Percentiles rank a stretch among this genome's conserved stretches.
These are phyloP conservation scores for Gnetum montanum DNA, from an alignment of 75 land plant species.

Conservation along the genomic window DNA sequence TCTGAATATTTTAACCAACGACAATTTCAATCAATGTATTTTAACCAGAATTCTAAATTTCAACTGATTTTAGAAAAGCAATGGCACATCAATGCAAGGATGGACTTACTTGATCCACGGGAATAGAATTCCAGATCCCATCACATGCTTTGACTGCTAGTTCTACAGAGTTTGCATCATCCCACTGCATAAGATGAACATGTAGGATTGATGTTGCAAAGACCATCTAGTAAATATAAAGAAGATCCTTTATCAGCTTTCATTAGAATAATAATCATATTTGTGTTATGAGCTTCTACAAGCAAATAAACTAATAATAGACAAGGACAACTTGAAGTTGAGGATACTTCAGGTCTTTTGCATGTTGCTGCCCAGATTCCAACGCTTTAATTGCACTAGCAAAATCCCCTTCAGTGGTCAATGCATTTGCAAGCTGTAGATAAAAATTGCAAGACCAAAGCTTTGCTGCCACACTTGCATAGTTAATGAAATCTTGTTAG, in stretches of 20 bases:
- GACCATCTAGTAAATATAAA: conserved; percentile 53
- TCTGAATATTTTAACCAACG: too few species aligned
- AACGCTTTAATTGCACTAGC: conserved; percentile 45
- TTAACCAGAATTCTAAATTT: too few species aligned
- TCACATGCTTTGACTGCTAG: conserved; percentile 38
- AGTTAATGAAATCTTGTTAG: conserved; percentile 4
- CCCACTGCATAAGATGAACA: conserved; percentile 84
- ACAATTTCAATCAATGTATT: too few species aligned
- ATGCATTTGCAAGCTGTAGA: conserved; percentile 83
- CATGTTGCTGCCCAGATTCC: conserved; percentile 40
- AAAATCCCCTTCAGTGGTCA: conserved; percentile 76
- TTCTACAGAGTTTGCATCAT: conserved; percentile 41
- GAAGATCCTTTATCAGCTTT: too few species aligned
- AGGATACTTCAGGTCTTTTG: conserved; percentile 37
- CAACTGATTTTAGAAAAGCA: too few species aligned
- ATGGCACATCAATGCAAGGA: too few species aligned
- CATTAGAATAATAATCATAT: too few species aligned
- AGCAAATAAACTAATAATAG: too few species aligned
- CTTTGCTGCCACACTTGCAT: conserved; percentile 31
- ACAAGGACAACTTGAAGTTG: conserved; percentile 53
- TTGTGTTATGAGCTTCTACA: too few species aligned
- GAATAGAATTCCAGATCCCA: conserved; percentile 53
- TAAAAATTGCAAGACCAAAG: conserved; percentile 91
- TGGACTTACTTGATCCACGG: conserved; percentile 40
- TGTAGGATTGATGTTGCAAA: conserved; percentile 81